These are phyloP conservation scores for Hippophae tibetana DNA, from an alignment of 306 rosid genomes.

Conservation along the genomic window DNA sequence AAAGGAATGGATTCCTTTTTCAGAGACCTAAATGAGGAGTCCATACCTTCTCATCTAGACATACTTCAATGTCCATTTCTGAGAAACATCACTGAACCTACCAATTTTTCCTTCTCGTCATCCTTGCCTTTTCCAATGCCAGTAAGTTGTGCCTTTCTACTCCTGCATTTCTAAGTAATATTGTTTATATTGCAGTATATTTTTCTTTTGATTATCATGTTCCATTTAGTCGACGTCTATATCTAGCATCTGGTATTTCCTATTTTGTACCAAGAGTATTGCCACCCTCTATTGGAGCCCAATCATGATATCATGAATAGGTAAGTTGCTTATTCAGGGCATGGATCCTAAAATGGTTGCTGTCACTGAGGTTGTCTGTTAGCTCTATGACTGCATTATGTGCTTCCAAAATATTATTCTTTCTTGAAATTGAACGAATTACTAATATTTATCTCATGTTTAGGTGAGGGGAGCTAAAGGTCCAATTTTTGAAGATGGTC, in stretches of 20 bases:
- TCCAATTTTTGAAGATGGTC: slow-evolving; percentile 97
- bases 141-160: slow-evolving; percentile 37
- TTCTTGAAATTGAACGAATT: slow-evolving; percentile 1
- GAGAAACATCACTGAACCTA: slow-evolving; percentile 96
- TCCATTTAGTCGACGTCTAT: neutral
- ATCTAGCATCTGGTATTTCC: neutral
- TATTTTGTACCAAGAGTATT: neutral
- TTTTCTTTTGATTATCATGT: neutral
- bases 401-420: neutral
- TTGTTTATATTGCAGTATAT: slow-evolving; percentile 4
- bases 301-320: slow-evolving; percentile 9
- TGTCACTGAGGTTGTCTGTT: slow-evolving; percentile 4
- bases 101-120: slow-evolving; percentile 74
- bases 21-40: slow-evolving; percentile 49
- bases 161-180: slow-evolving; percentile 2
- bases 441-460: slow-evolving; percentile 20
- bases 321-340: slow-evolving; percentile 7
- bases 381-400: neutral
- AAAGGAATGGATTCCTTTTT: slow-evolving; percentile 50
- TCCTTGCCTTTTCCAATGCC: slow-evolving; percentile 71
- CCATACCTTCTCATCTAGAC: slow-evolving; percentile 28
- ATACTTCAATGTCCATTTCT: slow-evolving; percentile 81
- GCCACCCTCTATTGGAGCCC: too few relatives aligned
- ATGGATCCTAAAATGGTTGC: neutral
- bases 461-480: slow-evolving; percentile 81